Base-by-base conservation (phyloP, 2,329 filamentous ascomycete genomes). In the Alternaria ventricosa region DNA sequence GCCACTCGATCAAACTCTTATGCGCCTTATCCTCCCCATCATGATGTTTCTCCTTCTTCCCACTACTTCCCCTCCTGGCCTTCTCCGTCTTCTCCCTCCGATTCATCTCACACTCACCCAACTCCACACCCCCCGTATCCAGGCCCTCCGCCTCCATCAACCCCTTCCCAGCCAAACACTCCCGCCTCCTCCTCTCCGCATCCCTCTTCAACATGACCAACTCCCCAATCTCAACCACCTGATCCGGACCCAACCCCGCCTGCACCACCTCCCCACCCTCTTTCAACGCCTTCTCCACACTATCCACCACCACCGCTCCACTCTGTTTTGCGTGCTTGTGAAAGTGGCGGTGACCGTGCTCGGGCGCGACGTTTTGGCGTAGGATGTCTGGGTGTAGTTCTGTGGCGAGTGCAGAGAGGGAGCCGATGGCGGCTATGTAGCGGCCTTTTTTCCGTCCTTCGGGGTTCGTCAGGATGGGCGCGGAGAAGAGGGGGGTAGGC, bases 251-350 rank as follows among this genome's bases (percentile, higher is more conserved):
- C 27, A 97, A 83, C 0, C 89, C 89, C 0, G 93, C 92, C 68
- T 93, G 88, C 10, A 96, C 90, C 51, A 98, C 84, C 82, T 98
- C 95, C 0, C 95, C 95, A 0, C 94, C 92, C 76, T 97, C 93
- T 71, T 90, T 89, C 46, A 97, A 78, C 49, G 91, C 94, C 0
- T 92, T 92, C 27, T 93, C 90, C 0, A 97, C 84, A 10, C 91
- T 94, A 74, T 90, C 87, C 3, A 89, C 87, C 5, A 90, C 81
- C 1, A 90, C 80, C 0, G 89, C 85, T 0, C 88, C 87, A 5
- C 88, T 88, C 59, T 87, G 83, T 23, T 84, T 78, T 15, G 86
- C 83, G 61, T 88, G 85, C 79, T 86, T 91, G 75, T 93, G 91
- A 63, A 88, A 88, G 75, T 93, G 90, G 64, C 86, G 85, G 15